Evolutionary conservation across 495 filamentous ascomycete species (phyloP).

Genomic region (Thozetella sp.): DNA sequence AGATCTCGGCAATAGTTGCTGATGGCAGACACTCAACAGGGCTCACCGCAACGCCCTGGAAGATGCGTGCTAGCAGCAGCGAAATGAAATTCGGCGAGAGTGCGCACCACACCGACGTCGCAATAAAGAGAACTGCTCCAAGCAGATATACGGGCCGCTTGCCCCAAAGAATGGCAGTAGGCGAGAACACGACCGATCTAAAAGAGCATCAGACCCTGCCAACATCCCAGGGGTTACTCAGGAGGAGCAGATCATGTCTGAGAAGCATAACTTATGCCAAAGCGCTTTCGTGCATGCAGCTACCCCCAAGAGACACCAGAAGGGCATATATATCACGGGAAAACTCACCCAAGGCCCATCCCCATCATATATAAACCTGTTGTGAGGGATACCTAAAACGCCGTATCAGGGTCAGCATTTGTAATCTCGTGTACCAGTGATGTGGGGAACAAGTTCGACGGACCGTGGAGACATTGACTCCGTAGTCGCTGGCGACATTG

Average conservation of each 20-base stretch:
- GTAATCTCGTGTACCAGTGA: too few species aligned
- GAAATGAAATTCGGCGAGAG: constrained; percentile 78
- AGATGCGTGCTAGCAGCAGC: constrained; percentile 78
- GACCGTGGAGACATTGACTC: constrained; percentile 68
- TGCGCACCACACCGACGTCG: constrained; percentile 86
- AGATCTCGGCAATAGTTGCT: constrained; percentile 95
- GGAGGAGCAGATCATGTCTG: too few species aligned
- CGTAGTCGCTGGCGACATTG: constrained; percentile 71
- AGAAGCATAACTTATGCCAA: too few species aligned
- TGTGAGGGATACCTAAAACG: constrained; percentile 86
- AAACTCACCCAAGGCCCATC: constrained; percentile 84
- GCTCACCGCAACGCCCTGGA: constrained; percentile 85
- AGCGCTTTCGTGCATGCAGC: too few species aligned
- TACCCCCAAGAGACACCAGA: too few species aligned
- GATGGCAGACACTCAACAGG: constrained; percentile 95
- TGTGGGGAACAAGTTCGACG: too few species aligned
- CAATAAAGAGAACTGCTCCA: constrained; percentile 73
- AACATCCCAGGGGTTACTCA: too few species aligned
- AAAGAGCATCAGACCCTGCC: too few species aligned
- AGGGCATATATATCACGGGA: too few species aligned
- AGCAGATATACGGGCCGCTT: constrained; percentile 91
- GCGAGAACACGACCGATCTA: constrained; percentile 79
- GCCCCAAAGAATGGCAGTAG: constrained; percentile 88
- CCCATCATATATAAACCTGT: constrained; percentile 97
- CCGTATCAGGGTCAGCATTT: too few species aligned